Conservation (phyloP, 2,329 filamentous ascomycete genomes). For the Gnomoniopsis smithogilvyi region DNA sequence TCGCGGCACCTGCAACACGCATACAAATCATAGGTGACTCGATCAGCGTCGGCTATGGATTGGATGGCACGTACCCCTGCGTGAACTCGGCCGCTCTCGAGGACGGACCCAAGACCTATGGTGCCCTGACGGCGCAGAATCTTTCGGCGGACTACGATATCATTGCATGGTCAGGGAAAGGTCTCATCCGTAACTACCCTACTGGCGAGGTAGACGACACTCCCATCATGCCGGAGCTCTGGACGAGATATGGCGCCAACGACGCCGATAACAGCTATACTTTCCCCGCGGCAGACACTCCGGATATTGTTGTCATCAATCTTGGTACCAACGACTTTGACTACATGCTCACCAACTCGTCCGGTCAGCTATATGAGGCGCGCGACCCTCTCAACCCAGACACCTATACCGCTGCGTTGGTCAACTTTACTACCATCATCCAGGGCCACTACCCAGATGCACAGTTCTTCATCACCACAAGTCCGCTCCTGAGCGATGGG, state of each 20-base stretch:
- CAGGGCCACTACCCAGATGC: slow-evolving; percentile 33
- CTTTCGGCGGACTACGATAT: slow-evolving; percentile 39
- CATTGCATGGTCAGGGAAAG: slow-evolving; percentile 42
- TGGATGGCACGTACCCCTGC: slow-evolving; percentile 38
- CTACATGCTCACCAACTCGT: slow-evolving; percentile 24
- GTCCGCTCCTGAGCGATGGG: slow-evolving; percentile 36
- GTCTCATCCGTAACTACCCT: slow-evolving; percentile 37
- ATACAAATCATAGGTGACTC: slow-evolving; percentile 44
- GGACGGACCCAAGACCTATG: slow-evolving; percentile 39
- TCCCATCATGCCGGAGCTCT: slow-evolving; percentile 37
- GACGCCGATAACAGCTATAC: slow-evolving; percentile 35
- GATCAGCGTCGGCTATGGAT: slow-evolving; percentile 41
- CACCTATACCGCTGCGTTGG: slow-evolving; percentile 26
- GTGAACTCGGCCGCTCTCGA: slow-evolving; percentile 35
- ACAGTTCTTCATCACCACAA: slow-evolving; percentile 37
- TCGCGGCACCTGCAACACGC: slow-evolving; percentile 26
- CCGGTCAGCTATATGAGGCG: slow-evolving; percentile 7
- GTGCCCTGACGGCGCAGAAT: slow-evolving; percentile 37
- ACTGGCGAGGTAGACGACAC: slow-evolving; percentile 26
- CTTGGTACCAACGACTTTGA: slow-evolving; percentile 42
- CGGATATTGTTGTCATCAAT: slow-evolving; percentile 39
- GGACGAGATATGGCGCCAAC: slow-evolving; percentile 39
- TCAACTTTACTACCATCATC: slow-evolving; percentile 30
- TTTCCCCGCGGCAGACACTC: slow-evolving; percentile 28
- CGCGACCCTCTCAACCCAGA: slow-evolving; percentile 27